Percentiles rank a stretch among this genome's conserved stretches.
Evolutionary conservation across 257 asterid genomes (phyloP).

Genomic region (Ballota nigra): DNA sequence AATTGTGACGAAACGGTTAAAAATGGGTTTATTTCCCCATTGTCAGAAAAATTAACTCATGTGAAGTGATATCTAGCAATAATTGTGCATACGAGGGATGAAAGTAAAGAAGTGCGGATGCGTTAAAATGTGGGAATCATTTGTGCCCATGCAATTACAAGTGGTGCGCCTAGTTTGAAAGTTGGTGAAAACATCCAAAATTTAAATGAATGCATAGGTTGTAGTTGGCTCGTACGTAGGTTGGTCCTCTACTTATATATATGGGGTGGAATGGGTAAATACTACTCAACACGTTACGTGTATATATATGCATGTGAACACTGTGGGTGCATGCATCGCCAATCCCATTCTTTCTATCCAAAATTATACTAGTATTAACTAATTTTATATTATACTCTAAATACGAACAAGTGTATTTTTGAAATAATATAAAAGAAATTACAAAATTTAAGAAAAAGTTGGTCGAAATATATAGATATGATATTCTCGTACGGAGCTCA

Average conservation of each 20-base stretch:
- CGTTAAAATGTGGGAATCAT: conserved; percentile 1
- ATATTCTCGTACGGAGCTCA: too few species aligned
- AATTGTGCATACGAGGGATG: not conserved
- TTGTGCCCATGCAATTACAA: conserved; percentile 4
- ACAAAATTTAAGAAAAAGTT: not conserved
- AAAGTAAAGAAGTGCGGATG: not conserved
- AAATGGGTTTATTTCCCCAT: not conserved
- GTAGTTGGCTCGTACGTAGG: not conserved
- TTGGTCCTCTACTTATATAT: conserved; percentile 2
- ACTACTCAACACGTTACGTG: not conserved
- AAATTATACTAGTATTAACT: too few species aligned
- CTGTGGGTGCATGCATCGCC: not conserved
- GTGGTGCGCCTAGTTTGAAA: not conserved
- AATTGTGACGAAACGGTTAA: not conserved
- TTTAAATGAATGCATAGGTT: not conserved
- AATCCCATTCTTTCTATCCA: not conserved
- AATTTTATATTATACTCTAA: too few species aligned
- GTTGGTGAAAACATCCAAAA: conserved; percentile 14
- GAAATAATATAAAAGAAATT: too few species aligned
- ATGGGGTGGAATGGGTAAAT: conserved; percentile 20
- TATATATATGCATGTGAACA: not conserved
- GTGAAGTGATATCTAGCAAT: not conserved
- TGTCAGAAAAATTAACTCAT: too few species aligned
- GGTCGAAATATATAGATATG: not conserved
- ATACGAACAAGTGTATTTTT: not conserved